phyloP scores from a whole-genome alignment of 306 rosid genomes.

The Quercus dentata region DNA sequence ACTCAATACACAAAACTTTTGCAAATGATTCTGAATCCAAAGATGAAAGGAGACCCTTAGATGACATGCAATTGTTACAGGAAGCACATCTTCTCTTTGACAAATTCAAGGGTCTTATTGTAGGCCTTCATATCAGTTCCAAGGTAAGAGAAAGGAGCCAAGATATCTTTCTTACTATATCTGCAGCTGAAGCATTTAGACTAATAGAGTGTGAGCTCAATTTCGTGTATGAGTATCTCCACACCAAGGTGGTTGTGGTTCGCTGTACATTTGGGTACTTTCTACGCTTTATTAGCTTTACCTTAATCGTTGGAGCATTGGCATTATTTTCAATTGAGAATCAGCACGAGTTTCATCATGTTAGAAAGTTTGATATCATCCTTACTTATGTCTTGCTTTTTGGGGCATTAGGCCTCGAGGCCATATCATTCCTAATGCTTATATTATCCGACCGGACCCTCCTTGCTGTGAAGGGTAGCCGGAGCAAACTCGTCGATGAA shows the following conservation, averaged over 20 bases:
- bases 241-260: background rate
- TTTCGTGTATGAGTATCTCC: slow-evolving; percentile 1
- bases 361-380: background rate
- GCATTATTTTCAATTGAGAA: background rate
- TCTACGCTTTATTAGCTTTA: background rate
- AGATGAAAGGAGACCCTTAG: no score
- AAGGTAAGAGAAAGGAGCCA: background rate
- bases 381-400: background rate
- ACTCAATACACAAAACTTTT: no score
- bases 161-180: background rate
- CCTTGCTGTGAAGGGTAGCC: background rate
- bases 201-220: background rate
- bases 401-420: background rate
- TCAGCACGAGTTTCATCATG: background rate
- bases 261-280: background rate
- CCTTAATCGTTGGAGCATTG: background rate
- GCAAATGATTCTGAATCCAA: no score
- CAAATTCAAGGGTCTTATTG: background rate
- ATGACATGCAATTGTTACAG: background rate
- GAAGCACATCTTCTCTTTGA: background rate
- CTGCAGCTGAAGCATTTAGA: background rate
- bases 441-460: slow-evolving; percentile 10
- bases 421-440: background rate
- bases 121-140: background rate
- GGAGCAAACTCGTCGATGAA: background rate